Percentiles rank a stretch among this genome's conserved stretches.
Evolutionary conservation across 805 yeast genomes (phyloP).

Genomic region (Hanseniaspora occidentalis): DNA sequence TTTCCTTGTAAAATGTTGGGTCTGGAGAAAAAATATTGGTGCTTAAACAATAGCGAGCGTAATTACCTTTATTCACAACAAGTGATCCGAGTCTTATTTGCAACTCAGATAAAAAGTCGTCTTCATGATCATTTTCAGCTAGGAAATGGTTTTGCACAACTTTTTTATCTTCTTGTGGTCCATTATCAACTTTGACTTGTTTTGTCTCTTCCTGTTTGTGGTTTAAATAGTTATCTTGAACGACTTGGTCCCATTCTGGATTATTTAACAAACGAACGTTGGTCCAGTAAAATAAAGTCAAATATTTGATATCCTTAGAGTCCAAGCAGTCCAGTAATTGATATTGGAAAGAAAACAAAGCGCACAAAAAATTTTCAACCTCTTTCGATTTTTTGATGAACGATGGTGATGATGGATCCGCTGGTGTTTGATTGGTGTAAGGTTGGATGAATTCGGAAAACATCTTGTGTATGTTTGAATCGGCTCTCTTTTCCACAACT

Average conservation of each 20-base stretch:
- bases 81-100: too few relatives aligned
- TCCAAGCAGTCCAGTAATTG: neutral
- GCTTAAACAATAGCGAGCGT: neutral
- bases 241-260: neutral
- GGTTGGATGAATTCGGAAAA: neutral
- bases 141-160: too few relatives aligned
- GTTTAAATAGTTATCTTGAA: neutral
- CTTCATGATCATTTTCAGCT: too few relatives aligned
- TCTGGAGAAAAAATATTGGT: neutral
- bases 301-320: neutral
- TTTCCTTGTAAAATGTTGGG: neutral
- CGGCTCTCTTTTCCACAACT: constrained; percentile 1
- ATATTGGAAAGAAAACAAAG: neutral
- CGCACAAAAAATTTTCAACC: constrained; percentile 3
- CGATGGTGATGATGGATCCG: too few relatives aligned
- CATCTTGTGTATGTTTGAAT: constrained; percentile 3
- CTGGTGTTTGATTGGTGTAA: too few relatives aligned
- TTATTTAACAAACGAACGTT: neutral
- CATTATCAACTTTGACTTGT: too few relatives aligned
- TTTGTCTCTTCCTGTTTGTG: neutral
- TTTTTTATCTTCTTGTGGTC: too few relatives aligned
- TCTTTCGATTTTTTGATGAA: too few relatives aligned
- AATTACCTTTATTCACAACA: neutral
- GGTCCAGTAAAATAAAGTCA: neutral
- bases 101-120: too few relatives aligned